phyloP scores from a whole-genome alignment of 352 stramenopile species.

The Globisporangium viniferum region DNA sequence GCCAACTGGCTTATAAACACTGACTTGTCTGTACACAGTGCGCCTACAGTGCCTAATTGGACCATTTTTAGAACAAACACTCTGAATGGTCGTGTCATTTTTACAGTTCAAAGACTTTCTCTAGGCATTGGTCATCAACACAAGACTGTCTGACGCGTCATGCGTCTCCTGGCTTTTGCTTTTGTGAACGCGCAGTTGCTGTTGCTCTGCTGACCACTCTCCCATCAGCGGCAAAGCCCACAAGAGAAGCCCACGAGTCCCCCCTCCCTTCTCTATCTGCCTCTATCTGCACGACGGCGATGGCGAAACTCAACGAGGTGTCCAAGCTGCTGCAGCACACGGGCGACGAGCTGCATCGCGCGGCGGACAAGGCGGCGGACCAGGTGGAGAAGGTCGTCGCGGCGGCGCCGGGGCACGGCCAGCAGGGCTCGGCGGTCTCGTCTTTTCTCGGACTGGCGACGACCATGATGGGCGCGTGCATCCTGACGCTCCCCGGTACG shows the following conservation, averaged over 20 bases:
- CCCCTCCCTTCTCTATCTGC: neutral
- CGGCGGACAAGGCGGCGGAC: slow-evolving; percentile 8
- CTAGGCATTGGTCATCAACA: neutral
- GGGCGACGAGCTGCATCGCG: slow-evolving; percentile 22
- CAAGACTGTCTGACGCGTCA: neutral
- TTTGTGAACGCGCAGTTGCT: neutral
- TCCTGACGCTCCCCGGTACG: slow-evolving; percentile 69
- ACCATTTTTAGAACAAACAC: no score
- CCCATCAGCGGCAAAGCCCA: neutral
- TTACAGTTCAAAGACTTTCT: no score
- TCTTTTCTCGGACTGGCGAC: slow-evolving; percentile 76
- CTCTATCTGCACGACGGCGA: slow-evolving; percentile 15
- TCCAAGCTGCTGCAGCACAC: slow-evolving; percentile 32
- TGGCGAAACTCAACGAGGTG: slow-evolving; percentile 23
- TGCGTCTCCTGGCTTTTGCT: neutral
- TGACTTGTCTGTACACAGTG: no score
- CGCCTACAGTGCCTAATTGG: no score
- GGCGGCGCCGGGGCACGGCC: slow-evolving; percentile 23
- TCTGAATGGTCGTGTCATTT: no score
- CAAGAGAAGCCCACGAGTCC: neutral
- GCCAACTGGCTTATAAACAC: no score
- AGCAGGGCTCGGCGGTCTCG: slow-evolving; percentile 62
- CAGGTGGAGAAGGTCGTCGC: slow-evolving; percentile 7
- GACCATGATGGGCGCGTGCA: slow-evolving; percentile 82
- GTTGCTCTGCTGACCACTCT: neutral